Percentiles rank a stretch among this genome's conserved stretches.
Conservation (phyloP, 805 yeast species). For the Candida coleopterorum region DNA sequence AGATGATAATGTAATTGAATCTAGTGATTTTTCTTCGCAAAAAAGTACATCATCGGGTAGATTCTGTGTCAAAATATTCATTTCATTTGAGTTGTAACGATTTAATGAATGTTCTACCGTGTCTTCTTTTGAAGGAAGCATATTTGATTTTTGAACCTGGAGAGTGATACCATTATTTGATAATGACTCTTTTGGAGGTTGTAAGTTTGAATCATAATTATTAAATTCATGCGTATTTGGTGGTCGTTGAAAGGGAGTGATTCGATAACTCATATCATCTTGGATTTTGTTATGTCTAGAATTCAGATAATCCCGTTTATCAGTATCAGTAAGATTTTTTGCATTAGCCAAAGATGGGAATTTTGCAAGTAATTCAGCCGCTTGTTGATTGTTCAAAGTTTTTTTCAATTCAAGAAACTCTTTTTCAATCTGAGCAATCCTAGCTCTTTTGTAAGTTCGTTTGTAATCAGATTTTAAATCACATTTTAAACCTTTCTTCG, state of each 20-base stretch:
- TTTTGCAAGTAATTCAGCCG: constrained; percentile 24
- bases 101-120: too few species aligned
- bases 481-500: constrained; percentile 64
- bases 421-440: constrained; percentile 76
- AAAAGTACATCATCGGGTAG: constrained; percentile 19
- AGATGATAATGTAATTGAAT: constrained; percentile 58
- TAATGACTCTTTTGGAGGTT: too few species aligned
- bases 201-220: too few species aligned
- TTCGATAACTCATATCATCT: background rate
- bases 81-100: background rate
- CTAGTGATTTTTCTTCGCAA: constrained; percentile 69
- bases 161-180: too few species aligned
- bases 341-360: constrained; percentile 20
- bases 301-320: too few species aligned
- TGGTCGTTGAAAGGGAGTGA: background rate
- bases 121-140: too few species aligned
- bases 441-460: constrained; percentile 83
- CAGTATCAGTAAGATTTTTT: background rate
- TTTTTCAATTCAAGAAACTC: constrained; percentile 69
- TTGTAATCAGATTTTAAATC: constrained; percentile 76
- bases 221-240: background rate
- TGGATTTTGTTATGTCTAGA: background rate
- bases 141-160: too few species aligned
- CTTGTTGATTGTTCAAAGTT: constrained; percentile 37
- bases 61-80: background rate